phyloP scores from a whole-genome alignment of 2,329 filamentous ascomycete genomes.

The Pseudogymnoascus sp. region DNA sequence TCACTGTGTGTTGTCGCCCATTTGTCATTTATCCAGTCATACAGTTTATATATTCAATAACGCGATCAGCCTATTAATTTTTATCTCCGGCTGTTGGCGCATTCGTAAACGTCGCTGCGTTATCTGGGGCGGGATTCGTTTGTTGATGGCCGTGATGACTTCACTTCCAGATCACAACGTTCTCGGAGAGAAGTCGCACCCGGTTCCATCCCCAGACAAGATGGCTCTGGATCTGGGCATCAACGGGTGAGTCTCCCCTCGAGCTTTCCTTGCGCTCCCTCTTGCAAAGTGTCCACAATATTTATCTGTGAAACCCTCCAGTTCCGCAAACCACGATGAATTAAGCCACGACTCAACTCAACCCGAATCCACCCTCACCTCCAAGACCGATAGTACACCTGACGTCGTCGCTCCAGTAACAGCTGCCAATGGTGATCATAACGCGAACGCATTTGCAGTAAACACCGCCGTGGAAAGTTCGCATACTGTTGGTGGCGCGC shows the following conservation, averaged over 20 bases:
- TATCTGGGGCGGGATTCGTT: constrained; percentile 17
- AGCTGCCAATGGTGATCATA: constrained; percentile 20
- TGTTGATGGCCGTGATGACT: constrained; percentile 48
- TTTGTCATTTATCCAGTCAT: not conserved
- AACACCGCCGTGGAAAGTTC: not conserved
- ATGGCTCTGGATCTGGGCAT: constrained; percentile 47
- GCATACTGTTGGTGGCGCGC: not conserved
- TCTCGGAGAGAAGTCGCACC: constrained; percentile 45
- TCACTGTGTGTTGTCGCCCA: constrained; percentile 2
- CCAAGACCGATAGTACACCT: constrained; percentile 3
- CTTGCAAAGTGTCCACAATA: constrained; percentile 22
- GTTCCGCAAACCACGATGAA: constrained; percentile 26
- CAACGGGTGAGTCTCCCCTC: constrained; percentile 50
- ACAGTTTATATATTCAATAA: not conserved
- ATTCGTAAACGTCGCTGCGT: constrained; percentile 12
- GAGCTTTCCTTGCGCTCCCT: constrained; percentile 22
- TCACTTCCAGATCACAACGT: constrained; percentile 33
- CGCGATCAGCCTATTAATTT: not conserved
- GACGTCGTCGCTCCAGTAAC: constrained; percentile 5
- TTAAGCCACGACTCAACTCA: constrained; percentile 19
- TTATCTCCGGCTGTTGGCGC: constrained; percentile 30
- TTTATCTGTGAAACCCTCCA: constrained; percentile 28
- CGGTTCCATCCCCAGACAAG: constrained; percentile 39
- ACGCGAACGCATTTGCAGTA: constrained; percentile 15
- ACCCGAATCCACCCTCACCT: constrained; percentile 17